These are phyloP conservation scores for Populus nigra DNA, from an alignment of 345 rosid genomes.

Conservation along the genomic window DNA sequence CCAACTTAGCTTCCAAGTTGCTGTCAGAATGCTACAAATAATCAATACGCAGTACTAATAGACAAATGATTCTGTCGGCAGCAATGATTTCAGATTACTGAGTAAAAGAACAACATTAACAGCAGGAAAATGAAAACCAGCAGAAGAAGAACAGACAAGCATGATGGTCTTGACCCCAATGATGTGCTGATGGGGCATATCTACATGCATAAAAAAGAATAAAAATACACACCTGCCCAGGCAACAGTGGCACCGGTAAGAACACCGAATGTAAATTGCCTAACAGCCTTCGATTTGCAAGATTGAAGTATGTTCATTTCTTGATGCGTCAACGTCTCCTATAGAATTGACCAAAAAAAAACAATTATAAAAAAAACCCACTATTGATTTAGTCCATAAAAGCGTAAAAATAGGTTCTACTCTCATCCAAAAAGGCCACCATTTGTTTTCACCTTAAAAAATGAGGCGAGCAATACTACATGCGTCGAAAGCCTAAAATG, in stretches of 20 bases:
- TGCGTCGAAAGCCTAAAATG: not conserved
- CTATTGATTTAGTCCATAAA: not conserved
- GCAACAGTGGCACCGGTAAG: conserved; percentile 29
- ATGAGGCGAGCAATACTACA: too few species aligned
- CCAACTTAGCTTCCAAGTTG: conserved; percentile 39
- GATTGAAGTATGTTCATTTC: conserved; percentile 33
- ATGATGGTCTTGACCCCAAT: not conserved
- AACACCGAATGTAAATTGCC: conserved; percentile 22
- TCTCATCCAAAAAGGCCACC: not conserved
- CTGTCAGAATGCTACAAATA: conserved; percentile 28
- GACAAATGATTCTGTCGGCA: not conserved
- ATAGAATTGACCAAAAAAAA: not conserved
- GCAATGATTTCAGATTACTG: not conserved
- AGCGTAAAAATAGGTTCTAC: not conserved
- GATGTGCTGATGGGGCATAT: not conserved
- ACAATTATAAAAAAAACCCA: not conserved
- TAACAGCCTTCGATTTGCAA: conserved; percentile 33
- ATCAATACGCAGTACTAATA: conserved; percentile 7
- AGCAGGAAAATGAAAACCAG: not conserved
- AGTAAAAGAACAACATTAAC: not conserved
- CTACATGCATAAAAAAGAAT: not conserved
- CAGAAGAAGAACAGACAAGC: not conserved
- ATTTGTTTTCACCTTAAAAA: too few species aligned
- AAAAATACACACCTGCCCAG: conserved; percentile 36
- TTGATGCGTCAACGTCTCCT: conserved; percentile 40